Conservation (phyloP, 2,329 filamentous ascomycete genomes). For the Colletotrichum trifolii region DNA sequence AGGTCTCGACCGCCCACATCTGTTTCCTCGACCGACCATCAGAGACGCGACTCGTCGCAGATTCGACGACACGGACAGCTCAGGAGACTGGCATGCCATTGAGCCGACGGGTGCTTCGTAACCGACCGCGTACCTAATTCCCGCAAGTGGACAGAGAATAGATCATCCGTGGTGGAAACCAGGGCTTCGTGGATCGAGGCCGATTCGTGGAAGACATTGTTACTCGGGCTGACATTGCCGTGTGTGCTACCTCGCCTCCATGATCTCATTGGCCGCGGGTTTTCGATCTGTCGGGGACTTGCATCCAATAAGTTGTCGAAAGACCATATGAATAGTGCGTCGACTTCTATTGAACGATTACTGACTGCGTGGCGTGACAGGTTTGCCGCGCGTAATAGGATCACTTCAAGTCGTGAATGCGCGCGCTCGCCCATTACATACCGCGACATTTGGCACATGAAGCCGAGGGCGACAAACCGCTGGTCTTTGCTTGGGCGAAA, state of each 20-base stretch:
- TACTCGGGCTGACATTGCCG: background rate
- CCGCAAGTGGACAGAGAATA: too few relatives aligned
- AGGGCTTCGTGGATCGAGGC: background rate
- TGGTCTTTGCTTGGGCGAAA: background rate
- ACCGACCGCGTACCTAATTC: too few relatives aligned
- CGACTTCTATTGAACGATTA: background rate
- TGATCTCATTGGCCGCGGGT: background rate
- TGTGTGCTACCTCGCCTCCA: constrained; percentile 20
- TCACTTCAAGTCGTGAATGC: background rate
- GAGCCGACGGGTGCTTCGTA: too few relatives aligned
- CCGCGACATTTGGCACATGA: constrained; percentile 11
- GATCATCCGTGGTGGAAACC: background rate
- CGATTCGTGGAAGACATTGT: constrained; percentile 26
- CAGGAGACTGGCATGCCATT: too few relatives aligned
- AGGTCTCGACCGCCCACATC: too few relatives aligned
- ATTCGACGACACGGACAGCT: too few relatives aligned
- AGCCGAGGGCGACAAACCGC: constrained; percentile 8
- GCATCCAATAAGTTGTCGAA: background rate
- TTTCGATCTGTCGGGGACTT: background rate
- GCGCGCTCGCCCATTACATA: background rate
- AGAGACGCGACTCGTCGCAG: too few relatives aligned
- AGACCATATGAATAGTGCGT: background rate
- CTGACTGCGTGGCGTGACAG: background rate
- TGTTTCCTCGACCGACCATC: too few relatives aligned
- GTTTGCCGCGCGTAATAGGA: background rate